Base-by-base conservation (phyloP, 2,329 filamentous ascomycete genomes). In the Talaromyces sp. region DNA sequence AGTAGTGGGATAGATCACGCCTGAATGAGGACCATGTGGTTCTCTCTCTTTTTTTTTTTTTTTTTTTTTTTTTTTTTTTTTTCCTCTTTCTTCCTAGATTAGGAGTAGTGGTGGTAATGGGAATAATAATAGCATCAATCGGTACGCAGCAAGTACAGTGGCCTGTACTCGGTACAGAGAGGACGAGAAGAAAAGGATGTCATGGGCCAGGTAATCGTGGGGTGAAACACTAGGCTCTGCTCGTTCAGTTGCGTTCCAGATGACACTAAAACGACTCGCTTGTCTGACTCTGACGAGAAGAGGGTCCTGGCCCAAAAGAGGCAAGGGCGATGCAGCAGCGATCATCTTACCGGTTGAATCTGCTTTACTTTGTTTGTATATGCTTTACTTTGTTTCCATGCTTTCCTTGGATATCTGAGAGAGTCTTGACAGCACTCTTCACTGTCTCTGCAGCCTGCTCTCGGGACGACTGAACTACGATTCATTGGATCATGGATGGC, bases 201-300 rank as follows among this genome's bases (percentile, higher is more conserved):
- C 49, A 53, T 53, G 25, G 44, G 22, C 52, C 32, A 56, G 52
- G 57, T 62, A 62, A 62, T 62, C 57, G 60, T 62, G 60, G 60
- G 60, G 60, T 62, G 60, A 62, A 62, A 62, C 60, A 56, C 56
- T 62, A 54, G 60, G 57, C 56, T 62, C 51, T 53, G 30, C 30
- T 59, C 52, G 55, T 62, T 58, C 58, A 44, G 30, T 27, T 52
- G 60, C 58, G 60, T 62, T 62, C 60, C 60, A 62, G 60, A 62
- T 62, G 60, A 44, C 28, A 30, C 28, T 30, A 30, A 30, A 30
- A 30, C 28, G 8, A 30, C 28, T 19, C 49, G 19, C 49, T 53
- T 28, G 28, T 30, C 49, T 22, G 15, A 53, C 25, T 30, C 49
- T 28, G 49, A 53, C 49, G 27, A 25, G 44, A 39, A 39, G 44